Percentiles rank a stretch among this genome's conserved stretches.
Conservation (phyloP, 768 basidiomycete species). For the Pseudohyphozyma bogoriensis region DNA sequence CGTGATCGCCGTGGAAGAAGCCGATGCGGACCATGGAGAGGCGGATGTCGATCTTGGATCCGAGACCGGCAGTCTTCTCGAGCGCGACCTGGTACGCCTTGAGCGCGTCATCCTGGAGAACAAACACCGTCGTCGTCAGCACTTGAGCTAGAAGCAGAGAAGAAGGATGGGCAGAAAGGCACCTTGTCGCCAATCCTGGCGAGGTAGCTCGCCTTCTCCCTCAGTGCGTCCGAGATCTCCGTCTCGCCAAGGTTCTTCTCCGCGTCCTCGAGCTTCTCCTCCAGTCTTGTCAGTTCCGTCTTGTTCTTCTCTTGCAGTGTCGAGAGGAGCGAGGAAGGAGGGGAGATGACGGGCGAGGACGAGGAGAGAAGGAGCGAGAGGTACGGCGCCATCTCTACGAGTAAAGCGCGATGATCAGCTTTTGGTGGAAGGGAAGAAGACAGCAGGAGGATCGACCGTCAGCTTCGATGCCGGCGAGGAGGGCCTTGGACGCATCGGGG, state of each 20-base stretch:
- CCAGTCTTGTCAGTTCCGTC: constrained; percentile 60
- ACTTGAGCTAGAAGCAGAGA: neutral
- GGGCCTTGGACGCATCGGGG: constrained; percentile 51
- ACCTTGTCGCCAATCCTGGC: constrained; percentile 80
- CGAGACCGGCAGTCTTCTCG: constrained; percentile 84
- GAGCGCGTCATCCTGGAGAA: constrained; percentile 60
- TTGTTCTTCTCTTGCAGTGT: constrained; percentile 60
- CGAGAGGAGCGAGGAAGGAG: constrained; percentile 41
- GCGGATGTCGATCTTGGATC: constrained; percentile 84
- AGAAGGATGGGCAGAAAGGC: constrained; percentile 5
- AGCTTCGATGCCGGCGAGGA: constrained; percentile 64
- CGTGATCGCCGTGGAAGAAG: constrained; percentile 74
- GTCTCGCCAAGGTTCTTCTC: constrained; percentile 85
- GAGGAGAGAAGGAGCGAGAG: constrained; percentile 30
- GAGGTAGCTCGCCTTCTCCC: constrained; percentile 71
- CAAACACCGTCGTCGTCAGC: neutral
- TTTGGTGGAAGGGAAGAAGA: neutral
- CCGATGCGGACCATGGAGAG: constrained; percentile 80
- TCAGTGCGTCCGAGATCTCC: constrained; percentile 79
- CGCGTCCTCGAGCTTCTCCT: constrained; percentile 70
- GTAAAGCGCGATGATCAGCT: neutral
- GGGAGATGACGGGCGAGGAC: constrained; percentile 35
- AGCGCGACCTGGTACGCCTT: constrained; percentile 72
- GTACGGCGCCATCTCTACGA: constrained; percentile 78
- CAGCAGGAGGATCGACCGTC: constrained; percentile 52